phyloP scores from a whole-genome alignment of 495 filamentous ascomycete genomes.

The Penicillium desertorum region DNA sequence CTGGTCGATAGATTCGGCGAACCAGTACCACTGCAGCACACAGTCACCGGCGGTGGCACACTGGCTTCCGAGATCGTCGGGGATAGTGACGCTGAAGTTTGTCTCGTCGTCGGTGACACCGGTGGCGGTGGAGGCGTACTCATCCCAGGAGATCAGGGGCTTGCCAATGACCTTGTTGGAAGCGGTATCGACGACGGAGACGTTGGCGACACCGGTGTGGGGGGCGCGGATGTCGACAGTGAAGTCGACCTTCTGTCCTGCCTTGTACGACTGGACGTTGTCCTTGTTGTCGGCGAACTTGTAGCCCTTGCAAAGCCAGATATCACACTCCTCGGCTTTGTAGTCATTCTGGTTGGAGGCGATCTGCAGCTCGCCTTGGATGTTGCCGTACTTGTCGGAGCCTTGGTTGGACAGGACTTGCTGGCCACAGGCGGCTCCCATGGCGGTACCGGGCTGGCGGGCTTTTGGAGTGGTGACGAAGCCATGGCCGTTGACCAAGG shows the following conservation, averaged over 20 bases:
- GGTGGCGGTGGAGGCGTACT: conserved; percentile 52
- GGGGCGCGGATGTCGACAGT: conserved; percentile 61
- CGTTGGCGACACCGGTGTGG: conserved; percentile 66
- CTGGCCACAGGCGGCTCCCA: conserved; percentile 59
- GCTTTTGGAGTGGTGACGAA: conserved; percentile 58
- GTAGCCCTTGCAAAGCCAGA: conserved; percentile 71
- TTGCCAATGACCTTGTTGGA: conserved; percentile 57
- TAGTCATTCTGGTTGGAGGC: conserved; percentile 56
- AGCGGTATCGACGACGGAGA: conserved; percentile 65
- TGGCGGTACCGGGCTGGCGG: conserved; percentile 60
- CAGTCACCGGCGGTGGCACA: conserved; percentile 62
- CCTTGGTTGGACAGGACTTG: conserved; percentile 60
- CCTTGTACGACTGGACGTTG: conserved; percentile 60
- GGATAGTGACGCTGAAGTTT: conserved; percentile 65
- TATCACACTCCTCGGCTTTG: conserved; percentile 58
- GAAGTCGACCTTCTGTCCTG: conserved; percentile 60
- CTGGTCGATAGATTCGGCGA: conserved; percentile 62
- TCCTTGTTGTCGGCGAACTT: conserved; percentile 69
- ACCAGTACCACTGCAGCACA: conserved; percentile 72
- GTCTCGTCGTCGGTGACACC: conserved; percentile 57
- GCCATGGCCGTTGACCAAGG: conserved; percentile 60
- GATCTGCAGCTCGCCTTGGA: conserved; percentile 63
- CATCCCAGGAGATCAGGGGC: conserved; percentile 56
- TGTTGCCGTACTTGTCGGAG: conserved; percentile 65
- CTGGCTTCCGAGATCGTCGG: conserved; percentile 52